Conservation (phyloP, 345 rosid genomes). For the Brassica incana region DNA sequence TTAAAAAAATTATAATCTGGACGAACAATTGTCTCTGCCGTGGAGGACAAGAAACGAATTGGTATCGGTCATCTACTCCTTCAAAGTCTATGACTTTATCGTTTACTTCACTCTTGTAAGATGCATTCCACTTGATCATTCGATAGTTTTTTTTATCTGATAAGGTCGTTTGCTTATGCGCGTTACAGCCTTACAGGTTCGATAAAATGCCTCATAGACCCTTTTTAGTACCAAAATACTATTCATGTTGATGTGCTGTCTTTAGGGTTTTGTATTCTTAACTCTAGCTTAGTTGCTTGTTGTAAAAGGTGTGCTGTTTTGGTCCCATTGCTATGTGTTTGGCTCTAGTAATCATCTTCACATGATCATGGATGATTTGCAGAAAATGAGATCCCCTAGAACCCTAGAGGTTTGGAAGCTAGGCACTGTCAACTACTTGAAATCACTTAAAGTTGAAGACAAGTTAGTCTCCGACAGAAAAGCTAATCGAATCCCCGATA, state of each 20-base stretch:
- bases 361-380: not conserved
- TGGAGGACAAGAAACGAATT: no score
- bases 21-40: no score
- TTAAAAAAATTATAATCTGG: no score
- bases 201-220: constrained; percentile 35
- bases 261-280: not conserved
- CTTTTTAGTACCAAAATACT: not conserved
- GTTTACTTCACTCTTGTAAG: no score
- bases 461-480: constrained; percentile 62
- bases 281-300: not conserved
- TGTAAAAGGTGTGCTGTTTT: not conserved
- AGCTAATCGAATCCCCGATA: constrained; percentile 55
- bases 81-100: no score
- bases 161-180: constrained; percentile 29
- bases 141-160: constrained; percentile 28
- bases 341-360: not conserved
- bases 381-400: constrained; percentile 64
- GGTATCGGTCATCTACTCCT: no score
- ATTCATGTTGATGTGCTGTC: not conserved
- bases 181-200: constrained; percentile 7
- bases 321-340: not conserved
- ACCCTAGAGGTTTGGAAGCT: constrained; percentile 72
- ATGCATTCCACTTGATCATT: no score
- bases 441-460: constrained; percentile 80
- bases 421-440: constrained; percentile 70